Evolutionary conservation across 345 rosid genomes (phyloP), one percentile per base, ranked within the genome.

Genomic region (Theobroma cacao): DNA sequence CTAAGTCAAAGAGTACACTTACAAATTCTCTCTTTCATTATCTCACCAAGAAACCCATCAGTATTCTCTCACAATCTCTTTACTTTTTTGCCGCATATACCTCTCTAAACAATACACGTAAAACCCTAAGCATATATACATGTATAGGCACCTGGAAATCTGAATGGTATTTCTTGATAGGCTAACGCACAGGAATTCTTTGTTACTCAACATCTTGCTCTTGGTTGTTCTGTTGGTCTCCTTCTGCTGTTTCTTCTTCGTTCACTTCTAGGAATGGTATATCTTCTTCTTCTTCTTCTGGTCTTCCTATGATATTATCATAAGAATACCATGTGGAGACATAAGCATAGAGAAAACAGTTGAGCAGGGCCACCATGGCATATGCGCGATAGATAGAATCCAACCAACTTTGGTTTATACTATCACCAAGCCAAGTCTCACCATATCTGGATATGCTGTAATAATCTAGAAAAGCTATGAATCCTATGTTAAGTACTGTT

Each of bases 341-440:
- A 45, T 69, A 69, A 69, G 26, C 74, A 69, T 69, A 69, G 38
- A 45, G 2, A 7, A 45, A 69, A 69, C 56, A 69, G 24, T 69
- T 69, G 1, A 69, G 6, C 13, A 45, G 20, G 12, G 74, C 56
- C 13, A 45, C 1, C 2, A 15, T 3, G 7, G 3, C 74, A 69
- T 41, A 67, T 7, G 74, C 56, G 4, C 14, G 56, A 28, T 69
- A 69, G 38, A 45, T 45, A 4, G 0, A 38, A 40, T 40, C 71
- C 15, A 66, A 66, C 20, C 31, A 11, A 41, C 45, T 41, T 5
- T 41, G 45, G 34, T 68, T 68, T 43, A 68, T 18, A 7, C 36
- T 43, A 69, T 28, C 56, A 26, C 74, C 74, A 28, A 69, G 5
- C 74, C 56, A 69, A 69, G 38, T 45, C 8, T 18, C 5, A 14